Evolutionary conservation across 176 grass and related monocot genomes (phyloP).

Genomic region (Musa itinerans): DNA sequence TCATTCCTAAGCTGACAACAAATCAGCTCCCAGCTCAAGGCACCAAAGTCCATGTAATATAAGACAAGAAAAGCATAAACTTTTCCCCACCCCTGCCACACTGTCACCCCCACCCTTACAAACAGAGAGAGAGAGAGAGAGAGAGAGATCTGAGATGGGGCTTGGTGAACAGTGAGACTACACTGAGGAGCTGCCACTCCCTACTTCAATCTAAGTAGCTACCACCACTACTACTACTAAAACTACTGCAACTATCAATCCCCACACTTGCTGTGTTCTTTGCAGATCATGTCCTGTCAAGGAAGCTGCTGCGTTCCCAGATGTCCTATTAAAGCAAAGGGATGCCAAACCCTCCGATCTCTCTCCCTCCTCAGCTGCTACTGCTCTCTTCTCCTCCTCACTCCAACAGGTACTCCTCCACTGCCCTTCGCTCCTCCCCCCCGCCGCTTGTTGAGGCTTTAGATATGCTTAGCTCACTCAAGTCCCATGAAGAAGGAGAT

Average conservation of each 20-base stretch:
- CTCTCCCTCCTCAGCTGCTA: slow-evolving; percentile 12
- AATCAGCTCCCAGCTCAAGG: slow-evolving; percentile 11
- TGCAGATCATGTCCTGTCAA: slow-evolving; percentile 98
- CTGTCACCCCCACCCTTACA: slow-evolving; percentile 9
- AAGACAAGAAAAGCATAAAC: slow-evolving; percentile 20
- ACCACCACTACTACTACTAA: slow-evolving; percentile 19
- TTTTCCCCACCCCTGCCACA: slow-evolving; percentile 29
- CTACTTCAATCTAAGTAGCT: slow-evolving; percentile 3
- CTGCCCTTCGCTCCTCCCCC: slow-evolving; percentile 11
- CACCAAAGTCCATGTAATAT: slow-evolving; percentile 16
- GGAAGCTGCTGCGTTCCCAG: slow-evolving; percentile 71
- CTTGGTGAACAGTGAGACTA: slow-evolving; percentile 48
- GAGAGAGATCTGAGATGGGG: slow-evolving; percentile 16
- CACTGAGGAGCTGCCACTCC: slow-evolving; percentile 38
- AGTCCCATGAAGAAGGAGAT: slow-evolving; percentile 38
- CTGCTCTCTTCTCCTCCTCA: slow-evolving; percentile 34
- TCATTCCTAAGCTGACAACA: slow-evolving; percentile 27
- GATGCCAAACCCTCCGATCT: slow-evolving; percentile 9
- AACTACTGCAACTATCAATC: slow-evolving; percentile 31
- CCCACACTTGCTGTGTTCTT: slow-evolving; percentile 54
- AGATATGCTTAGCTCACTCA: slow-evolving; percentile 79
- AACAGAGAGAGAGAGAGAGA: slow-evolving; percentile 13
- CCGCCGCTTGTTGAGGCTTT: not conserved
- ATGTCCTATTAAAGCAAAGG: slow-evolving; percentile 32
- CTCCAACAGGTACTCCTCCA: slow-evolving; percentile 5